Evolutionary conservation across 2,329 filamentous ascomycete genomes (phyloP).

Genomic region (Dryadomyces quercivorus): DNA sequence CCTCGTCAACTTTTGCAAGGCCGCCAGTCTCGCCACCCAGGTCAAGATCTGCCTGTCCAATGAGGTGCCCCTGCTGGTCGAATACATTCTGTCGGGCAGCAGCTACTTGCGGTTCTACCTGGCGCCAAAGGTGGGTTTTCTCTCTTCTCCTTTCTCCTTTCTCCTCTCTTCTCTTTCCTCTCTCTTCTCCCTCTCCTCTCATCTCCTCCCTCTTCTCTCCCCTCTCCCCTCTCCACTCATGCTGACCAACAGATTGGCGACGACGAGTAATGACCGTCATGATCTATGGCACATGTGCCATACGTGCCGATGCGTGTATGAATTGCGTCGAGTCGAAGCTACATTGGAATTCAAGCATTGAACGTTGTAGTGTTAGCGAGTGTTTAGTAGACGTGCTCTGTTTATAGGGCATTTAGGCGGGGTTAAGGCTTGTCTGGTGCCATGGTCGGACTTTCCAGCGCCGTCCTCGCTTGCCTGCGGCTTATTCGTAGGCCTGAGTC

Average conservation of each 20-base stretch:
- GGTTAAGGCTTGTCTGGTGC: too few species aligned
- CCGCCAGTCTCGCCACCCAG: constrained; percentile 63
- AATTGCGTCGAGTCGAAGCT: not conserved
- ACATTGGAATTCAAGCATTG: not conserved
- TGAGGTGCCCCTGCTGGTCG: constrained; percentile 90
- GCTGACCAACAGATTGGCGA: constrained; percentile 24
- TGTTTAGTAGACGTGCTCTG: too few species aligned
- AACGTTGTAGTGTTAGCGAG: too few species aligned
- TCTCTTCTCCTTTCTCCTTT: not conserved
- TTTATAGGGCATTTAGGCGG: too few species aligned
- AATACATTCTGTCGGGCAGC: constrained; percentile 71
- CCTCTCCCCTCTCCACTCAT: not conserved
- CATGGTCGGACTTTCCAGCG: too few species aligned
- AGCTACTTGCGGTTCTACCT: constrained; percentile 96
- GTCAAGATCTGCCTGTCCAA: constrained; percentile 93
- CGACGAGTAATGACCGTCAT: constrained; percentile 19
- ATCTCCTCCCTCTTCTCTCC: not conserved
- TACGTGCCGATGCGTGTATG: not conserved
- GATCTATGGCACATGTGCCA: too few species aligned
- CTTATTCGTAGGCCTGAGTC: not conserved
- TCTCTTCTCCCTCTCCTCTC: too few species aligned
- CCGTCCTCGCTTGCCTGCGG: too few species aligned
- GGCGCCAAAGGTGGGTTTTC: constrained; percentile 72
- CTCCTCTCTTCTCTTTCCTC: not conserved
- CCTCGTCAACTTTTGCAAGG: constrained; percentile 99